phyloP scores from a whole-genome alignment of 257 asterid genomes.

The Solanum sitiens region DNA sequence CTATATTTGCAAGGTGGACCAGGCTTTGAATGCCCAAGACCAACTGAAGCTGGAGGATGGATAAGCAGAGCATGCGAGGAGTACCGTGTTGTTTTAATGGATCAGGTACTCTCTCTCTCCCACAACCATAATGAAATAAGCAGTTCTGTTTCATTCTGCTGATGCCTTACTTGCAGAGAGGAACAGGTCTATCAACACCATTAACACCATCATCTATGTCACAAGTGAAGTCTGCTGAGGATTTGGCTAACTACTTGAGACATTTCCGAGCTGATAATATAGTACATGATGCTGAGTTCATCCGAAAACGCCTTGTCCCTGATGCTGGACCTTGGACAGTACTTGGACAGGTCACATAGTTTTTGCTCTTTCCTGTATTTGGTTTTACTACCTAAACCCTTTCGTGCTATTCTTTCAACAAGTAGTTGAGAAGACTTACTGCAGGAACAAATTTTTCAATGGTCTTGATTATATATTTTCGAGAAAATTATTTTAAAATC shows the following conservation, averaged over 20 bases:
- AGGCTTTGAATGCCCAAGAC: constrained; percentile 79
- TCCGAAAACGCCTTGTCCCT: constrained; percentile 71
- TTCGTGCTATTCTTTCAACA: background rate
- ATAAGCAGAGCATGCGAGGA: constrained; percentile 87
- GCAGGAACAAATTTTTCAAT: background rate
- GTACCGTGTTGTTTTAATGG: constrained; percentile 77
- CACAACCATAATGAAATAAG: background rate
- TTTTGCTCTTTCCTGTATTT: background rate
- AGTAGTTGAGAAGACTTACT: background rate
- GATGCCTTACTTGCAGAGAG: constrained; percentile 60
- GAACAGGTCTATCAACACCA: constrained; percentile 93
- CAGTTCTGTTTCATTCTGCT: constrained; percentile 9
- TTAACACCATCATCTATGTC: constrained; percentile 75
- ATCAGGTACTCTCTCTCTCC: constrained; percentile 56
- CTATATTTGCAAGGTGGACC: constrained; percentile 96
- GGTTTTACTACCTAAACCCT: background rate
- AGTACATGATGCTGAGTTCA: constrained; percentile 80
- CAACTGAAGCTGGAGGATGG: constrained; percentile 93
- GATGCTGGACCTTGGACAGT: constrained; percentile 82
- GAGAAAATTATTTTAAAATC: background rate
- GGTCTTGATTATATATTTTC: background rate
- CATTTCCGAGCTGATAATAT: constrained; percentile 93
- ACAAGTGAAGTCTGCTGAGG: constrained; percentile 55
- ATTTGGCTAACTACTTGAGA: constrained; percentile 55
- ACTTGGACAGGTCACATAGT: constrained; percentile 63